Evolutionary conservation across 768 basidiomycete species (phyloP).

Genomic region (Boletus insuetus): DNA sequence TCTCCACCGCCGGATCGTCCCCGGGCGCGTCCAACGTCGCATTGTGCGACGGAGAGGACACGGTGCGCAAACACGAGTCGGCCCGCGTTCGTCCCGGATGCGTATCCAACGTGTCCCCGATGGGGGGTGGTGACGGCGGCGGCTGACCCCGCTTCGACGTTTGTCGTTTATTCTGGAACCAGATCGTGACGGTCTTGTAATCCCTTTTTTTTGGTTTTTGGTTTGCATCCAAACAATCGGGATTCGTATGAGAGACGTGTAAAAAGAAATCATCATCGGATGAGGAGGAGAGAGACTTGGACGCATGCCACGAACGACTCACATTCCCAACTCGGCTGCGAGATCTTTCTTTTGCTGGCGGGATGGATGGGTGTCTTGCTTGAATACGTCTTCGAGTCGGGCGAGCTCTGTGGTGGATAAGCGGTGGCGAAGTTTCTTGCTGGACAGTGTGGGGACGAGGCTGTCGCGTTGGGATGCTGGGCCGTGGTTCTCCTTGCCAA

Average conservation of each 20-base stretch:
- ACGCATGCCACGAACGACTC: conserved; percentile 7
- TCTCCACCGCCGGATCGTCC: neutral
- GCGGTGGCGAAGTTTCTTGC: conserved; percentile 36
- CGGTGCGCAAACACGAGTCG: conserved; percentile 25
- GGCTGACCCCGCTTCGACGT: conserved; percentile 35
- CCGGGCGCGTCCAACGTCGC: conserved; percentile 19
- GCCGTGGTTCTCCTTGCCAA: conserved; percentile 20
- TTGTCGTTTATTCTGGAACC: conserved; percentile 84
- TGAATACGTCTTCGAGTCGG: conserved; percentile 29
- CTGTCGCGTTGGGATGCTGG: neutral
- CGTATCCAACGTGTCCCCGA: neutral
- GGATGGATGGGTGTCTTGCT: conserved; percentile 29
- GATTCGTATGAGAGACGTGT: too few relatives aligned
- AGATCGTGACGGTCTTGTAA: conserved; percentile 56
- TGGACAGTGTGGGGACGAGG: neutral
- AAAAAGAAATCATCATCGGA: too few relatives aligned
- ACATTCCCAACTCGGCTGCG: conserved; percentile 29
- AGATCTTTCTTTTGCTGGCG: conserved; percentile 29
- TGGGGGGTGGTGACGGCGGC: neutral
- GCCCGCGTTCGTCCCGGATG: neutral
- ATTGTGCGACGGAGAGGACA: conserved; percentile 31
- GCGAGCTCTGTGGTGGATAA: conserved; percentile 32
- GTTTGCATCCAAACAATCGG: too few relatives aligned
- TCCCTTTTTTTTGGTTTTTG: too few relatives aligned
- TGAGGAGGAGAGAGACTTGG: too few relatives aligned